Percentiles rank a stretch among this genome's conserved stretches.
phyloP scores from a whole-genome alignment of 805 yeast species.

The Lachancea cidri region DNA sequence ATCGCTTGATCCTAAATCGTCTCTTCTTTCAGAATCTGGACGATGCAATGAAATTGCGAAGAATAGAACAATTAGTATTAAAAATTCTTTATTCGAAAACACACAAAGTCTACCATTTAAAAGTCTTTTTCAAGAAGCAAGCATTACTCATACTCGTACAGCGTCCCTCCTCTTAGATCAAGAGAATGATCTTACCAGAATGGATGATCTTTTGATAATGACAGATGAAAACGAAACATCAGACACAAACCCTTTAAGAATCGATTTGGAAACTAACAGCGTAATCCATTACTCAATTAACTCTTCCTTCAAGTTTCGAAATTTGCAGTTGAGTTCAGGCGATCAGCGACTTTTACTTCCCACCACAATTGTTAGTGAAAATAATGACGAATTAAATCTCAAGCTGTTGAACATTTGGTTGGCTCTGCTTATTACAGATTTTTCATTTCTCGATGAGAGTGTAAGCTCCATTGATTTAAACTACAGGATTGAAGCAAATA shows the following conservation, averaged over 20 bases:
- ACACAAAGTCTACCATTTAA: background rate
- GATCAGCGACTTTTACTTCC: background rate
- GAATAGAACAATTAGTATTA: background rate
- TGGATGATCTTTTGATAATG: too few species aligned
- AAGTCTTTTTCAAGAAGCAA: too few species aligned
- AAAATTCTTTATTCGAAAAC: too few species aligned
- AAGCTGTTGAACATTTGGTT: conserved; percentile 3
- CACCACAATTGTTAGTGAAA: conserved; percentile 1
- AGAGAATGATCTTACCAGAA: too few species aligned
- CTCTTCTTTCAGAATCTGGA: too few species aligned
- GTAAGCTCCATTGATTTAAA: background rate
- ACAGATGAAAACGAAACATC: conserved; percentile 1
- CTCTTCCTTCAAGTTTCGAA: conserved; percentile 5
- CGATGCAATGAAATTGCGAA: background rate
- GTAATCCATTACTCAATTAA: conserved; percentile 7
- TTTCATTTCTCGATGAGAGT: background rate
- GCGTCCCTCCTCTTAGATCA: too few species aligned
- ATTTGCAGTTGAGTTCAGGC: too few species aligned
- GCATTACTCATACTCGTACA: too few species aligned
- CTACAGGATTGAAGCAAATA: background rate
- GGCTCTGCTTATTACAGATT: conserved; percentile 5
- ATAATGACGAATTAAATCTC: conserved; percentile 5
- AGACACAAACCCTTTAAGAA: conserved; percentile 2
- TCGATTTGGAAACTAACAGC: conserved; percentile 4
- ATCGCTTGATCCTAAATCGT: too few species aligned